Evolutionary conservation across 495 filamentous ascomycete species (phyloP), one percentile per base, ranked within the genome.

Genomic region (Immersiella caudata): DNA sequence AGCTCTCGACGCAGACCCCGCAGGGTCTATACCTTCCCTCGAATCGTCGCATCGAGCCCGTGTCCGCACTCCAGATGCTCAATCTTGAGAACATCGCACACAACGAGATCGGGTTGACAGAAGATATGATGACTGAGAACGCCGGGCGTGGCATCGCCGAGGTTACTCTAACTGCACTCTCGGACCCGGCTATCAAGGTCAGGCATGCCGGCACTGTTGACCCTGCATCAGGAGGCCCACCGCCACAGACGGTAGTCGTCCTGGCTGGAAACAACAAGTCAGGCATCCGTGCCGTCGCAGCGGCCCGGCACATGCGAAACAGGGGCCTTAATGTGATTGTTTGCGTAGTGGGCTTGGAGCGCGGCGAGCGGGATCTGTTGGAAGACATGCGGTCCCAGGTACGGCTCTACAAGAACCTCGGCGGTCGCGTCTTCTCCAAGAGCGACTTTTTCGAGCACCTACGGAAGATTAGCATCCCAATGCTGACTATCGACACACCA

Each of bases 41-140:
- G 5, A 90, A 91, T 72, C 82, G 89, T 46, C 87, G 86, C 66
- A 91, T 94, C 67, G 92, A 94, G 56, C 87, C 90, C 16, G 87
- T 97, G 64, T 91, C 89, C 60, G 91, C 94, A 20, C 77, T 94
- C 35, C 92, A 94, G 72, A 94, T 96, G 82, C 86, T 94, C 35
- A 93, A 94, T 67, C 85, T 97, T 25, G 95, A 99, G 77, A 93
- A 93, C 69, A 88, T 94, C 61, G 92, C 93, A 0, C 87, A 91
- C 50, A 85, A 88, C 25, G 93, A 97, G 67, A 87, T 95, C 67
- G 93, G 92, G 5, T 80, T 99, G 52, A 90, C 90, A 0, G 91
- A 94, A 73, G 91, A 95, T 60, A 89, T 97, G 73, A 90, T 97
- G 77, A 89, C 92, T 0, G 95, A 97, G 73, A 97, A 94, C 74